These are phyloP conservation scores for Phalaenopsis equestris DNA, from an alignment of 106 monocot genomes.

Conservation along the genomic window DNA sequence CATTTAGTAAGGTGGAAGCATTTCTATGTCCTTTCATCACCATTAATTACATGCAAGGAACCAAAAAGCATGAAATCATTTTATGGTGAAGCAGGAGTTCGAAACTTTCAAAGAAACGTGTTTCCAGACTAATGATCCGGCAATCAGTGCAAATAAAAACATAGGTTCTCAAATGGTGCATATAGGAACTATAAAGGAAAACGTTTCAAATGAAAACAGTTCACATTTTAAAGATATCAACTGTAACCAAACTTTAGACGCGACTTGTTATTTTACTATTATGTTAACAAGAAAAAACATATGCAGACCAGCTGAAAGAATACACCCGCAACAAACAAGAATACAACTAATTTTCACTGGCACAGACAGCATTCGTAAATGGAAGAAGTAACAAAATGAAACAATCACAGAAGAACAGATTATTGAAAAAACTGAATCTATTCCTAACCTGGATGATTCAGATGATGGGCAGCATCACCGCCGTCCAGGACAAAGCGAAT, in stretches of 20 bases:
- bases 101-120: too few species aligned
- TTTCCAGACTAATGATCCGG: too few species aligned
- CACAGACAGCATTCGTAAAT: neutral
- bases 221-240: too few species aligned
- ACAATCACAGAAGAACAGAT: neutral
- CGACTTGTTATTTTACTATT: too few species aligned
- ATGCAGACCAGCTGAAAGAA: too few species aligned
- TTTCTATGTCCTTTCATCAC: neutral
- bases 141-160: too few species aligned
- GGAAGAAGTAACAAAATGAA: neutral
- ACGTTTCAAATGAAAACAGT: too few species aligned
- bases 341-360: neutral
- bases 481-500: slow-evolving; percentile 48
- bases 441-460: slow-evolving; percentile 14
- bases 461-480: slow-evolving; percentile 22
- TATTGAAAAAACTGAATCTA: neutral
- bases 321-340: neutral
- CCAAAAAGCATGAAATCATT: neutral
- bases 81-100: too few species aligned
- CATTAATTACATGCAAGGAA: neutral
- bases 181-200: too few species aligned
- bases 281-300: too few species aligned
- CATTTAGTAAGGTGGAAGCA: neutral
- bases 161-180: too few species aligned
- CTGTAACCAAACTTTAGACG: too few species aligned